Conservation (phyloP, 352 stramenopile species). For the Phytophthora quininea region DNA sequence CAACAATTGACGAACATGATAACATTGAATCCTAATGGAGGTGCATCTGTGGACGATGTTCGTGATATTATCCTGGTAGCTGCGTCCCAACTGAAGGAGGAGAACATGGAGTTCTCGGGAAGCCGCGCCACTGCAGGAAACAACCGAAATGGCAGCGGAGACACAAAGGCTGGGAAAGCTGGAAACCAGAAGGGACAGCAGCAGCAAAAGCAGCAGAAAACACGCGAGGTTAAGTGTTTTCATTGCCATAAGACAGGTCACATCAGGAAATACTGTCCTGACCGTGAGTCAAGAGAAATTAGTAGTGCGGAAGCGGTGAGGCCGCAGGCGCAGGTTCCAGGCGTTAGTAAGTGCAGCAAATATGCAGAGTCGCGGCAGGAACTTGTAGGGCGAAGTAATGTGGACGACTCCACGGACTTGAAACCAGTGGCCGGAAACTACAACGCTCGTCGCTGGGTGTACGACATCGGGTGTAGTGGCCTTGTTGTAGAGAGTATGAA, state of each 20-base stretch:
- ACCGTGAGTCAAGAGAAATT: neutral
- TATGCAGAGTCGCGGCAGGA: neutral
- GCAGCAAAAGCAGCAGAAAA: neutral
- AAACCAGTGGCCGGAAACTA: neutral
- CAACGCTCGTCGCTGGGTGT: slow-evolving; percentile 1
- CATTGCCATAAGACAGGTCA: neutral
- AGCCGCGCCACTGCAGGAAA: neutral
- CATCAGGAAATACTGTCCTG: neutral
- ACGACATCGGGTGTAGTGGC: neutral
- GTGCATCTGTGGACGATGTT: neutral
- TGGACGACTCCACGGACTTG: neutral
- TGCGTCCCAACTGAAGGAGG: neutral
- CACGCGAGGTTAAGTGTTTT: neutral
- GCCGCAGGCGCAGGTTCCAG: neutral
- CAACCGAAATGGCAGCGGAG: neutral
- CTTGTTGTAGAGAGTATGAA: neutral
- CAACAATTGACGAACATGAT: slow-evolving; percentile 1
- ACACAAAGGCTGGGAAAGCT: neutral
- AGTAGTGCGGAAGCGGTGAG: neutral
- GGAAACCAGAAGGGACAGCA: neutral
- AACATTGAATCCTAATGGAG: neutral
- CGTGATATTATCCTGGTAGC: neutral
- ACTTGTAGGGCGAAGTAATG: neutral
- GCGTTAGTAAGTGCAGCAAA: neutral
- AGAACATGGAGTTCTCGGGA: neutral